Percentiles rank a stretch among this genome's conserved stretches.
These are phyloP conservation scores for Sporisorium scitamineum DNA, from an alignment of 1,284 basidiomycete species.

Conservation along the genomic window DNA sequence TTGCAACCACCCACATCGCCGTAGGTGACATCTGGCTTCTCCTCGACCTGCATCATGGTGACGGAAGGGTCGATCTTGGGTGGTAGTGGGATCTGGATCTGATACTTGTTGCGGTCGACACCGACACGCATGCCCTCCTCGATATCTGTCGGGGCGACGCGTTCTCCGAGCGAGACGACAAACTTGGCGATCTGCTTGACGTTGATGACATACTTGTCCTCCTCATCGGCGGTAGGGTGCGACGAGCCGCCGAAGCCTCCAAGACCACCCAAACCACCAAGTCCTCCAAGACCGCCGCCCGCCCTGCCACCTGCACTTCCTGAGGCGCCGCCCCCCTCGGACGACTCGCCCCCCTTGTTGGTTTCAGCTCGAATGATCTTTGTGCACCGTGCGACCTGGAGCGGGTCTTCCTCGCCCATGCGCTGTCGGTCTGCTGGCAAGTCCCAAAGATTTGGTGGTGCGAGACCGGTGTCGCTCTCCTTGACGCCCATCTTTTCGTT, in stretches of 20 bases:
- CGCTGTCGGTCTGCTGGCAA: conserved; percentile 75
- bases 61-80: conserved; percentile 99
- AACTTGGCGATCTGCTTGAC: conserved; percentile 99
- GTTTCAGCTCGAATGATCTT: conserved; percentile 83
- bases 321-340: conserved; percentile 26
- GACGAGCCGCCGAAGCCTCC: conserved; percentile 44
- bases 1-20: conserved; percentile 98
- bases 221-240: conserved; percentile 87
- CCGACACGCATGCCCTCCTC: conserved; percentile 99
- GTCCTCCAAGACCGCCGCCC: conserved; percentile 49
- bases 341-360: conserved; percentile 38
- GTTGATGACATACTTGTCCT: conserved; percentile 96
- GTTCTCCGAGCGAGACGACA: conserved; percentile 95
- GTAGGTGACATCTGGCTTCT: conserved; percentile 98
- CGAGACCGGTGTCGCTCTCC: conserved; percentile 97
- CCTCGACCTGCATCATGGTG: conserved; percentile 99
- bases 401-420: conserved; percentile 90
- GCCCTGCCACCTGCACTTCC: conserved; percentile 33
- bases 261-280: conserved; percentile 55
- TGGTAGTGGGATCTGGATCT: conserved; percentile 99
- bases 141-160: conserved; percentile 96
- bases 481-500: conserved; percentile 98
- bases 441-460: conserved; percentile 97
- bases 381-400: conserved; percentile 97
- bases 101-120: conserved; percentile 96